phyloP scores from a whole-genome alignment of 2,329 filamentous ascomycete species.

The Ophiostoma sp. region DNA sequence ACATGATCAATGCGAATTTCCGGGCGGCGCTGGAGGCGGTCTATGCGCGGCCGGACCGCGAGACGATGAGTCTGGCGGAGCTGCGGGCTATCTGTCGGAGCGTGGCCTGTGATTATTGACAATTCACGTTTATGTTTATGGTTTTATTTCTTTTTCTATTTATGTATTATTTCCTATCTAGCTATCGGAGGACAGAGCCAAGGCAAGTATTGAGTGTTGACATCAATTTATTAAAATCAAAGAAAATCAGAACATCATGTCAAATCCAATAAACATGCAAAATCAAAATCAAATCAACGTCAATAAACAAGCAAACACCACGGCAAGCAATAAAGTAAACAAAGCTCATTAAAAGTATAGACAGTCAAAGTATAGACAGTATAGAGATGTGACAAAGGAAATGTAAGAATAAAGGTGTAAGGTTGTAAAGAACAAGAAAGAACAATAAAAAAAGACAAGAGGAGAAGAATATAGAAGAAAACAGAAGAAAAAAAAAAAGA shows the following conservation, averaged over 20 bases:
- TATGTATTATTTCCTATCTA: not conserved
- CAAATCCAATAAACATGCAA: not conserved
- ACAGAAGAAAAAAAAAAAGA: not conserved
- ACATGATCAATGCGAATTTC: constrained; percentile 5
- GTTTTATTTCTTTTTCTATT: not conserved
- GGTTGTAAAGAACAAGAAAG: not conserved
- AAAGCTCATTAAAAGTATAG: not conserved
- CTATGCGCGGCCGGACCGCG: not conserved
- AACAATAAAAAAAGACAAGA: not conserved
- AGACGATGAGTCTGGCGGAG: not conserved
- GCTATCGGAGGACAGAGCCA: constrained; percentile 8
- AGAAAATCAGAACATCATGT: not conserved
- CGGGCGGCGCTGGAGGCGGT: not conserved
- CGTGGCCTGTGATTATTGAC: not conserved
- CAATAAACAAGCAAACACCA: not conserved
- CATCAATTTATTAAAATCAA: no score
- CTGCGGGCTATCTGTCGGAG: not conserved
- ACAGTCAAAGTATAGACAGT: not conserved
- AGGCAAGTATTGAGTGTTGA: not conserved
- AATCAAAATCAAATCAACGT: not conserved
- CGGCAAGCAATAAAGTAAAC: not conserved
- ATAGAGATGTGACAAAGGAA: not conserved
- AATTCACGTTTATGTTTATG: not conserved
- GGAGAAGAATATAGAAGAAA: not conserved
- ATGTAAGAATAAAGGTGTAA: not conserved